phyloP scores from a whole-genome alignment of 192 early-diverging fungal species.

The Coemansia sp. region DNA sequence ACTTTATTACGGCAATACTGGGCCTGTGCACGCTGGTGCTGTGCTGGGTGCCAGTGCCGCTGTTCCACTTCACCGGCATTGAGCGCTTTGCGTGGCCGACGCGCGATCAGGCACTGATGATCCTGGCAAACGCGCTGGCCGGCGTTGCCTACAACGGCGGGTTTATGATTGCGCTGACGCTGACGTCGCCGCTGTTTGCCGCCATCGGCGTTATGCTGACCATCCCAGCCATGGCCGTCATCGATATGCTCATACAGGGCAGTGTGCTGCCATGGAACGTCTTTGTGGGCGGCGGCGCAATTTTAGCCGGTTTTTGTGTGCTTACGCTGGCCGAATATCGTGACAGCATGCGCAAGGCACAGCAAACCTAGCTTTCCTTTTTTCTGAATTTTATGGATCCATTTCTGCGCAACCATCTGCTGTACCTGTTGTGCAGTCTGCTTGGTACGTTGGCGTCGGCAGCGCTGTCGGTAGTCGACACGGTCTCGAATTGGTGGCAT shows the following conservation, averaged over 20 bases:
- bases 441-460: slow-evolving; percentile 32
- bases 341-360: slow-evolving; percentile 32
- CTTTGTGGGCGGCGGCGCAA: slow-evolving; percentile 55
- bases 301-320: slow-evolving; percentile 56
- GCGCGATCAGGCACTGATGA: slow-evolving; percentile 48
- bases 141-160: slow-evolving; percentile 75
- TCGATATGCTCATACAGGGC: slow-evolving; percentile 56
- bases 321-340: slow-evolving; percentile 50
- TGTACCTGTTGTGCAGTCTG: slow-evolving; percentile 46
- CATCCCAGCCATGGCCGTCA: slow-evolving; percentile 65
- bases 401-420: slow-evolving; percentile 51
- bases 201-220: slow-evolving; percentile 80
- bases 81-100: slow-evolving; percentile 70
- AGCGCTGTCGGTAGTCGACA: slow-evolving; percentile 34
- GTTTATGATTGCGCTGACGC: slow-evolving; percentile 73
- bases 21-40: slow-evolving; percentile 65
- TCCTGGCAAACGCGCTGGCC: slow-evolving; percentile 64
- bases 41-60: slow-evolving; percentile 71
- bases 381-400: slow-evolving; percentile 25
- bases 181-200: slow-evolving; percentile 70
- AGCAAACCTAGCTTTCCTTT: slow-evolving; percentile 1
- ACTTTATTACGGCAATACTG: slow-evolving; percentile 67
- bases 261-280: slow-evolving; percentile 54
- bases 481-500: slow-evolving; percentile 50
- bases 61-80: slow-evolving; percentile 59